Percentiles rank a stretch among this genome's conserved stretches.
Evolutionary conservation across 2,329 filamentous ascomycete species (phyloP).

Genomic region (Colletotrichum horii): DNA sequence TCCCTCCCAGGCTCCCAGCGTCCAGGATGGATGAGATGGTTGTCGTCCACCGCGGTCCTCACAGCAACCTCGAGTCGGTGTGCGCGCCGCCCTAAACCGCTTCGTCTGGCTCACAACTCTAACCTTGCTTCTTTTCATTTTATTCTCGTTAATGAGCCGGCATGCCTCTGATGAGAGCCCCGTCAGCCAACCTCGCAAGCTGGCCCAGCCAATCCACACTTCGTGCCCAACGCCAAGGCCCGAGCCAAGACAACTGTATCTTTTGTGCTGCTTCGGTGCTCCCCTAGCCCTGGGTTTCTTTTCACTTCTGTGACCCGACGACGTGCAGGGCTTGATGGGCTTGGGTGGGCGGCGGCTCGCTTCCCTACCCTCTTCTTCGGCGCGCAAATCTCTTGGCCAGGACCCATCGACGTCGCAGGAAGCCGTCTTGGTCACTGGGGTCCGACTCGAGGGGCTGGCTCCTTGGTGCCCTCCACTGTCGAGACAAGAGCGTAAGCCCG

Average conservation of each 20-base stretch:
- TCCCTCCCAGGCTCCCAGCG: not conserved
- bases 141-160: constrained; percentile 7
- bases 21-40: not conserved
- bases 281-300: not conserved
- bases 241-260: constrained; percentile 7
- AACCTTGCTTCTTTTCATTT: constrained; percentile 19
- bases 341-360: not conserved
- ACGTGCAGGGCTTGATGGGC: not conserved
- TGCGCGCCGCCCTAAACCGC: not conserved
- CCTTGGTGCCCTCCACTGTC: not conserved
- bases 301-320: not conserved
- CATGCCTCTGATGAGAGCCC: constrained; percentile 1
- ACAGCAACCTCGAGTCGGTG: constrained; percentile 13
- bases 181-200: not conserved
- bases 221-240: constrained; percentile 16
- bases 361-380: constrained; percentile 1
- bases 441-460: not conserved
- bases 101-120: not conserved
- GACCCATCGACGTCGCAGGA: constrained; percentile 10
- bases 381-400: constrained; percentile 16
- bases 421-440: constrained; percentile 9
- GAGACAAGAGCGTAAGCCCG: not conserved
- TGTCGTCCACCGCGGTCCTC: not conserved
- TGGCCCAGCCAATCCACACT: constrained; percentile 16
- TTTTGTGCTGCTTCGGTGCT: not conserved